These are phyloP conservation scores for Jamesozyma spencerorum DNA, from an alignment of 805 yeast species.

Conservation along the genomic window DNA sequence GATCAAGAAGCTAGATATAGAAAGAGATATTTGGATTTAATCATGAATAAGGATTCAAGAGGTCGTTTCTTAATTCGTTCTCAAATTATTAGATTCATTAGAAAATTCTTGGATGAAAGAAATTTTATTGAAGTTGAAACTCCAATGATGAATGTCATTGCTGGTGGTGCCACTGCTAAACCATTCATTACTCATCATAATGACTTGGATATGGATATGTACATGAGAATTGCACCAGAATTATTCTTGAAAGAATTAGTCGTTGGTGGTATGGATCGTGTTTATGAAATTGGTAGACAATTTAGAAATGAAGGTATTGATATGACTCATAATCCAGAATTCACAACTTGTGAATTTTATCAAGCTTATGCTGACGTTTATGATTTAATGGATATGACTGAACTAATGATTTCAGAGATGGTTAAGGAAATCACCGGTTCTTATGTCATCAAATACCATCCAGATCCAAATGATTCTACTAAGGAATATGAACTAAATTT, in stretches of 20 bases:
- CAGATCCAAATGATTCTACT: slow-evolving; percentile 89
- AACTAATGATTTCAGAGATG: slow-evolving; percentile 89
- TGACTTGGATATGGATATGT: slow-evolving; percentile 92
- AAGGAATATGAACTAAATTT: slow-evolving; percentile 74
- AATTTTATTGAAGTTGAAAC: slow-evolving; percentile 94
- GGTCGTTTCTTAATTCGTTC: slow-evolving; percentile 83
- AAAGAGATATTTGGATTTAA: slow-evolving; percentile 92
- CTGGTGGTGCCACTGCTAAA: slow-evolving; percentile 99
- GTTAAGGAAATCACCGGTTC: slow-evolving; percentile 90
- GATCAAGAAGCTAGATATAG: slow-evolving; percentile 96
- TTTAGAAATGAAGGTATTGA: slow-evolving; percentile 98
- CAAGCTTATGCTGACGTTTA: slow-evolving; percentile 96
- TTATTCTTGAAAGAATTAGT: slow-evolving; percentile 91
- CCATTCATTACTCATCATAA: slow-evolving; percentile 96
- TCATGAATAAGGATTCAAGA: slow-evolving; percentile 82
- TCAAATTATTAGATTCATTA: slow-evolving; percentile 78
- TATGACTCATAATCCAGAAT: slow-evolving; percentile 97
- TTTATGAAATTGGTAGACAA: slow-evolving; percentile 96
- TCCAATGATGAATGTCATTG: slow-evolving; percentile 97
- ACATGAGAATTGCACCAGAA: slow-evolving; percentile 98
- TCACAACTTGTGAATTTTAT: slow-evolving; percentile 97
- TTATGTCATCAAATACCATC: slow-evolving; percentile 81
- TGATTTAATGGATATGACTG: slow-evolving; percentile 90
- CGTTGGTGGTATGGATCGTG: slow-evolving; percentile 97
- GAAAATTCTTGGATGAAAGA: slow-evolving; percentile 77